Conservation (phyloP, 1,139 yeast genomes). For the Scheffersomyces illinoinensis region DNA sequence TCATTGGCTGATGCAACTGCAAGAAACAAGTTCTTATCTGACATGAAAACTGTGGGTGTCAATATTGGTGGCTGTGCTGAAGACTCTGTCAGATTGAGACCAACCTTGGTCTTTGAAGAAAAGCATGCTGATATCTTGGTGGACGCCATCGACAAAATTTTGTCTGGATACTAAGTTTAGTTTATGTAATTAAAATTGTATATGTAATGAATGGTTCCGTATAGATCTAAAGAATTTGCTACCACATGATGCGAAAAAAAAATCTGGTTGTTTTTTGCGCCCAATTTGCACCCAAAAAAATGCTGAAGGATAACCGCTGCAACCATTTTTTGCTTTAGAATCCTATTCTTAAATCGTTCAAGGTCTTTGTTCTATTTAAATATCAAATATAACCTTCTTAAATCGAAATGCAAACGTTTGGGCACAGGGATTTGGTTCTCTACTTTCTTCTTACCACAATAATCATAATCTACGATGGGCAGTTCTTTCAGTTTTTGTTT, state of each 20-base stretch:
- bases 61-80: constrained; percentile 85
- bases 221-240: neutral
- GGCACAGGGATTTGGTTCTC: constrained; percentile 9
- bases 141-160: constrained; percentile 47
- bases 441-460: constrained; percentile 7
- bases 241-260: neutral
- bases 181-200: neutral
- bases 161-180: constrained; percentile 34
- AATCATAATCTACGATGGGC: constrained; percentile 7
- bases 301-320: neutral
- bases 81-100: constrained; percentile 72
- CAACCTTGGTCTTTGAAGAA: constrained; percentile 71
- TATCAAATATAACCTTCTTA: neutral
- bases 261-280: neutral
- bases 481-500: constrained; percentile 3
- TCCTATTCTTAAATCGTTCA: neutral
- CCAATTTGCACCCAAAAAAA: neutral
- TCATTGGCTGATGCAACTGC: constrained; percentile 53
- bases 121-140: constrained; percentile 72
- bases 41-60: constrained; percentile 62
- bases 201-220: neutral
- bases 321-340: neutral
- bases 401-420: constrained; percentile 3
- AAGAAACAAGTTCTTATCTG: constrained; percentile 59
- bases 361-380: neutral